Conservation (phyloP, 208 protist species). For the Wallacemonas sp. region DNA sequence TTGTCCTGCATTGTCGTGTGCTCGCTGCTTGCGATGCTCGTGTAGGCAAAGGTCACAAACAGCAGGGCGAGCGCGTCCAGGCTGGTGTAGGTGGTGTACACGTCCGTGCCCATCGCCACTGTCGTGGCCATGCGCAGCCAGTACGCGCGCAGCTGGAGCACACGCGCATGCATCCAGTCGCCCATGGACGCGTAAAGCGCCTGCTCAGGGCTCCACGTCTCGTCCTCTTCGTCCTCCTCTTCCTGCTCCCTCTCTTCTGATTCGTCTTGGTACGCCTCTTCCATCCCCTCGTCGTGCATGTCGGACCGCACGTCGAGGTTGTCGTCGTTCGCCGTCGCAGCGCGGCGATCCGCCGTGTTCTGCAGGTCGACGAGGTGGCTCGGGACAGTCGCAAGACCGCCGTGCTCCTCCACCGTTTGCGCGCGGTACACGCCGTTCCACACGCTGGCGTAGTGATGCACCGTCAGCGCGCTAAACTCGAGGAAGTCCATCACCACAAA, state of each 20-base stretch:
- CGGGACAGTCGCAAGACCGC: no score
- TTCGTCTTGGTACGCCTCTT: background rate
- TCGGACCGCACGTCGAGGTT: background rate
- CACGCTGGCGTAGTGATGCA: conserved; percentile 38
- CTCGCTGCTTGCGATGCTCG: conserved; percentile 41
- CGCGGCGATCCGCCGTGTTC: no score
- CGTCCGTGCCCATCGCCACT: conserved; percentile 55
- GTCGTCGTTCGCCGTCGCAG: no score
- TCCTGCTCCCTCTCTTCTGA: conserved; percentile 5
- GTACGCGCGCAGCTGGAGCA: conserved; percentile 12
- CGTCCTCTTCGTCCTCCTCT: background rate
- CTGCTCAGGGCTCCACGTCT: background rate
- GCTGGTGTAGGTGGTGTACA: conserved; percentile 61
- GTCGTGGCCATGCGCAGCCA: conserved; percentile 42
- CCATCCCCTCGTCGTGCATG: background rate
- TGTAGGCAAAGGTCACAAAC: conserved; percentile 55
- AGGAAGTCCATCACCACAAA: conserved; percentile 41
- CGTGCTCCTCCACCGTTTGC: background rate
- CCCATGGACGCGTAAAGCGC: background rate
- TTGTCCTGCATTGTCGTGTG: conserved; percentile 55
- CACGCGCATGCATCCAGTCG: background rate
- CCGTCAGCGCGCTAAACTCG: conserved; percentile 28
- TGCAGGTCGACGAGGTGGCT: no score
- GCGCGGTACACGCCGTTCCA: conserved; percentile 38
- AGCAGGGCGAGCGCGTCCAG: conserved; percentile 55